These are phyloP conservation scores for Cystofilobasidium macerans DNA, from an alignment of 768 basidiomycete species.

Conservation along the genomic window DNA sequence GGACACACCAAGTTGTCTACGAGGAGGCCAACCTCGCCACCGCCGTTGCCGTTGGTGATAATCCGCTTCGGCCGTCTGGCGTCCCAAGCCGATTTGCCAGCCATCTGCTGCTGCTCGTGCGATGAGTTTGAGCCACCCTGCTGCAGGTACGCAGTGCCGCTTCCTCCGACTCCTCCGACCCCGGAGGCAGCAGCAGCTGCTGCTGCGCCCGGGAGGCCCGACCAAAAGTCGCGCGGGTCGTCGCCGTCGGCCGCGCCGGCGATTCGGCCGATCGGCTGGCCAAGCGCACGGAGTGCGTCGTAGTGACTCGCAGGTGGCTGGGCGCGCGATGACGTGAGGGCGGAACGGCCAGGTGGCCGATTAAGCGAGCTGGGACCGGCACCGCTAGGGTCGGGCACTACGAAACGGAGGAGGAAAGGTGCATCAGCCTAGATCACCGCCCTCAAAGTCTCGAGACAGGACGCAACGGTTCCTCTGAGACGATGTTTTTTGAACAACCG, in stretches of 20 bases:
- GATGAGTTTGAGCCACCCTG: no score
- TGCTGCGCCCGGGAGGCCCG: neutral
- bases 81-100: neutral
- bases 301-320: constrained; percentile 13
- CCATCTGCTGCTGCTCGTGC: neutral
- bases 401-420: neutral
- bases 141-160: no score
- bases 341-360: neutral
- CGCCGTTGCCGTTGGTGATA: neutral
- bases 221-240: neutral
- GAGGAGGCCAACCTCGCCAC: neutral
- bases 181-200: neutral
- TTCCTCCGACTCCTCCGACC: neutral
- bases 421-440: no score
- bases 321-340: constrained; percentile 17
- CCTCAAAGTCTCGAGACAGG: no score
- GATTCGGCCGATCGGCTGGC: neutral
- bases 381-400: neutral
- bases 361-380: neutral
- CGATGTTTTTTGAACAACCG: constrained; percentile 20
- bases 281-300: constrained; percentile 15
- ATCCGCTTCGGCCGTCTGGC: neutral
- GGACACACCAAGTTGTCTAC: constrained; percentile 22
- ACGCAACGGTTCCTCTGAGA: neutral
- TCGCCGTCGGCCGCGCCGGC: neutral